phyloP scores from a whole-genome alignment of 2,329 filamentous ascomycete genomes.

The Lasiodiplodia citricola region DNA sequence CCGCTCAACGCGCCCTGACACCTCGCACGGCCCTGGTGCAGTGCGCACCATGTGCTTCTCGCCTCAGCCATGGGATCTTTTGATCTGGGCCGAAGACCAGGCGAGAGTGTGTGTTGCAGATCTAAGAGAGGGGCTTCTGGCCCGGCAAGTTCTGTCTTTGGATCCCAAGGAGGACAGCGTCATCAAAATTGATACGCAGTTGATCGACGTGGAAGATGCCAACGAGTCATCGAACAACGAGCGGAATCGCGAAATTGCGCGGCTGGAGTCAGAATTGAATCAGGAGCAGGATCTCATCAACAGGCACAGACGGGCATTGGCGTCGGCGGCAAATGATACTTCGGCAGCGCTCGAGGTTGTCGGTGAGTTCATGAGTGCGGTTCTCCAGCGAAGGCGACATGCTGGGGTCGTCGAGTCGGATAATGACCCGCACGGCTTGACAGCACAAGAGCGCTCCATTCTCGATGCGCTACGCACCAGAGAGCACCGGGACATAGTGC shows the following conservation, averaged over 20 bases:
- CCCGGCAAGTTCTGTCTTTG: conserved; percentile 72
- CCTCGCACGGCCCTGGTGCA: conserved; percentile 68
- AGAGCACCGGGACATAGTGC: conserved; percentile 46
- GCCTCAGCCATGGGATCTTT: conserved; percentile 84
- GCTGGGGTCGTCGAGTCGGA: conserved; percentile 47
- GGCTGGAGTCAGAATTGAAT: conserved; percentile 45
- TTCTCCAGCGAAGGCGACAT: conserved; percentile 35
- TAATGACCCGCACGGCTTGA: conserved; percentile 54
- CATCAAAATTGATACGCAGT: conserved; percentile 58
- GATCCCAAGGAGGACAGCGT: conserved; percentile 62
- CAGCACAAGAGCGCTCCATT: conserved; percentile 52
- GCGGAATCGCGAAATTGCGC: conserved; percentile 43
- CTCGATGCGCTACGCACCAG: conserved; percentile 52
- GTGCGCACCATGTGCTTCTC: conserved; percentile 92
- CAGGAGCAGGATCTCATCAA: conserved; percentile 52
- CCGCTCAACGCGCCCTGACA: conserved; percentile 74
- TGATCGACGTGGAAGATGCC: conserved; percentile 51
- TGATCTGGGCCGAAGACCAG: conserved; percentile 93
- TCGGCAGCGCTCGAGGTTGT: conserved; percentile 23
- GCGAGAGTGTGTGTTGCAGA: conserved; percentile 77
- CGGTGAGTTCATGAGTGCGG: conserved; percentile 19
- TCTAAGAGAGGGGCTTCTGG: conserved; percentile 68
- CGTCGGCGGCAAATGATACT: conserved; percentile 34
- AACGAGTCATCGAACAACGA: conserved; percentile 34
- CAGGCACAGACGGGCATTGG: conserved; percentile 47